A percentile compares a stretch with the other conserved stretches of the same genome.
Evolutionary conservation across 2,329 filamentous ascomycete genomes (phyloP).

Genomic region (Fusarium sp.): DNA sequence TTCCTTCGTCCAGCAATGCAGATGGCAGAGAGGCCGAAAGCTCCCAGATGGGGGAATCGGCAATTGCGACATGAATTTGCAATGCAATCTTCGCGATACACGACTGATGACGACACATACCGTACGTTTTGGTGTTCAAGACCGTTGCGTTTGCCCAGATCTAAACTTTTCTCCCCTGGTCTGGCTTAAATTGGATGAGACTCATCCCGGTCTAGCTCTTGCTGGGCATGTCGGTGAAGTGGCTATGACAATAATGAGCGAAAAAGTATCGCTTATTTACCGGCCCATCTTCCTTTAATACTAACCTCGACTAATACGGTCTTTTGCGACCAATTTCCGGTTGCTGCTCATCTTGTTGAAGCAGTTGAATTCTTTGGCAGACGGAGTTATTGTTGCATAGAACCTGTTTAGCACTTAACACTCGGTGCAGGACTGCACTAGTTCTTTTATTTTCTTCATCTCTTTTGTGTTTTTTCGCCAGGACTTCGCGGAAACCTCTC

Average conservation of each 20-base stretch:
- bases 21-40: conserved; percentile 3
- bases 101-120: conserved; percentile 14
- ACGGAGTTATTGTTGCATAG: conserved; percentile 13
- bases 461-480: conserved; percentile 8
- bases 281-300: conserved; percentile 16
- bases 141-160: conserved; percentile 14
- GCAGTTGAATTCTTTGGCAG: conserved; percentile 1
- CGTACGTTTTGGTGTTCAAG: conserved; percentile 17
- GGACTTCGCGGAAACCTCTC: conserved; percentile 17
- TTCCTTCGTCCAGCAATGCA: not conserved
- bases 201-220: conserved; percentile 12
- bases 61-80: conserved; percentile 13
- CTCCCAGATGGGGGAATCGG: not conserved
- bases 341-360: conserved; percentile 14
- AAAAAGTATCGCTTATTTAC: conserved; percentile 19
- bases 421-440: conserved; percentile 16
- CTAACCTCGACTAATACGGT: conserved; percentile 31
- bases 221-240: conserved; percentile 21
- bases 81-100: conserved; percentile 13
- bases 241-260: conserved; percentile 30
- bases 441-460: conserved; percentile 6
- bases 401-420: conserved; percentile 17
- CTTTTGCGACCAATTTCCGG: not conserved
- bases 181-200: conserved; percentile 7
- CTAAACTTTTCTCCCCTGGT: not conserved